These are phyloP conservation scores for Filosporella fistucella DNA, from an alignment of 495 filamentous ascomycete species.

Conservation along the genomic window DNA sequence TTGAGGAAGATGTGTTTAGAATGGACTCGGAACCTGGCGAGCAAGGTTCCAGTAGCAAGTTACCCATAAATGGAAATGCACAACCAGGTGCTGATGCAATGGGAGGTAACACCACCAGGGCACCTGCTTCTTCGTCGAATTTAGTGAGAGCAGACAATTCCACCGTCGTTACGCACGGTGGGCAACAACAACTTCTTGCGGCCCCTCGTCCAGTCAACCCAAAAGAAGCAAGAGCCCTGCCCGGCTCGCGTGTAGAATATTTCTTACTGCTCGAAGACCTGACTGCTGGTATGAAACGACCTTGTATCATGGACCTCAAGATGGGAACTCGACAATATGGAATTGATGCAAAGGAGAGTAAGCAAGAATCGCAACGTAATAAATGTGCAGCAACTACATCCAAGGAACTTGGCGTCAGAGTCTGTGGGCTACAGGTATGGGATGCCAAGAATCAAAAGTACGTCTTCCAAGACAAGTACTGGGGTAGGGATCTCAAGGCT, in stretches of 20 bases:
- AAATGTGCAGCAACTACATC: constrained; percentile 94
- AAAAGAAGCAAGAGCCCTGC: constrained; percentile 69
- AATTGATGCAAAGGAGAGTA: constrained; percentile 87
- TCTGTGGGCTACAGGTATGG: constrained; percentile 97
- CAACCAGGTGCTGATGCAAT: no score
- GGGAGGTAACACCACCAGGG: no score
- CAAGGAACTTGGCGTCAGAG: constrained; percentile 80
- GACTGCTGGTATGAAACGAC: constrained; percentile 92
- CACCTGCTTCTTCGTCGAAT: no score
- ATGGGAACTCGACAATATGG: constrained; percentile 99
- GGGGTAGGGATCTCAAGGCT: constrained; percentile 81
- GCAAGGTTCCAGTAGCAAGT: no score
- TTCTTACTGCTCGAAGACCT: constrained; percentile 96
- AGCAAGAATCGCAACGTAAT: constrained; percentile 84
- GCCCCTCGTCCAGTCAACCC: constrained; percentile 61
- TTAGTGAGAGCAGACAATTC: no score
- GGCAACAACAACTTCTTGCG: constrained; percentile 21
- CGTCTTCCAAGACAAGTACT: constrained; percentile 95
- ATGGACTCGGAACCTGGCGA: constrained; percentile 56
- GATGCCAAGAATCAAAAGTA: constrained; percentile 79
- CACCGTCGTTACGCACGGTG: background rate
- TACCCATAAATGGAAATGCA: no score
- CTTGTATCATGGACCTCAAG: constrained; percentile 95
- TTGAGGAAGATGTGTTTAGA: constrained; percentile 68
- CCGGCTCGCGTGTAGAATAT: constrained; percentile 69